Evolutionary conservation across 1,139 yeast species (phyloP).

Genomic region (Taphrina sp.): DNA sequence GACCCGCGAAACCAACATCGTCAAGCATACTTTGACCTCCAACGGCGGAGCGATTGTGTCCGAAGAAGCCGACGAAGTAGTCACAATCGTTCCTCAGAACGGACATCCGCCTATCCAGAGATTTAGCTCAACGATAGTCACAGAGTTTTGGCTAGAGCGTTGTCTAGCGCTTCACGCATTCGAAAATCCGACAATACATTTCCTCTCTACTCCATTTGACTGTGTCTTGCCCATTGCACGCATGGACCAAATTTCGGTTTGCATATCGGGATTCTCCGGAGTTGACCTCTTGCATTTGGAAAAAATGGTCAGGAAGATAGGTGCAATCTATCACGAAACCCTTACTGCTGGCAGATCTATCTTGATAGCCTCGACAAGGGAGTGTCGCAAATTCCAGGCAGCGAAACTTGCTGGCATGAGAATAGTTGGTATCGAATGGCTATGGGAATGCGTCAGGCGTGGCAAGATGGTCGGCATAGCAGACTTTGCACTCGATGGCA

Average conservation of each 20-base stretch:
- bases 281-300: constrained; percentile 25
- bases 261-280: constrained; percentile 23
- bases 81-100: constrained; percentile 14
- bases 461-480: constrained; percentile 13
- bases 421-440: constrained; percentile 17
- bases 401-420: constrained; percentile 18
- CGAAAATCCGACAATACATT: not conserved
- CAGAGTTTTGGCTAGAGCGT: constrained; percentile 30
- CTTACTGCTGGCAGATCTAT: constrained; percentile 15
- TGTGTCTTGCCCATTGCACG: constrained; percentile 6
- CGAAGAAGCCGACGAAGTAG: not conserved
- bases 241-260: constrained; percentile 22
- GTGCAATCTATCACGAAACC: constrained; percentile 25
- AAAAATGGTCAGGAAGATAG: constrained; percentile 12
- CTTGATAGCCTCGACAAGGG: constrained; percentile 16
- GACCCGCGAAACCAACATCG: constrained; percentile 1
- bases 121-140: constrained; percentile 3
- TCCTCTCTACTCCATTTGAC: constrained; percentile 10
- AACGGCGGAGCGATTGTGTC: constrained; percentile 1
- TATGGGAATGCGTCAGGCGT: constrained; percentile 9
- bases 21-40: not conserved
- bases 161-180: constrained; percentile 6
- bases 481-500: constrained; percentile 22
- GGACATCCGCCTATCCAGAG: constrained; percentile 1
- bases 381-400: constrained; percentile 6